These are phyloP conservation scores for Mediolabrus comicus DNA, from an alignment of 108 stramenopile species.

Conservation along the genomic window DNA sequence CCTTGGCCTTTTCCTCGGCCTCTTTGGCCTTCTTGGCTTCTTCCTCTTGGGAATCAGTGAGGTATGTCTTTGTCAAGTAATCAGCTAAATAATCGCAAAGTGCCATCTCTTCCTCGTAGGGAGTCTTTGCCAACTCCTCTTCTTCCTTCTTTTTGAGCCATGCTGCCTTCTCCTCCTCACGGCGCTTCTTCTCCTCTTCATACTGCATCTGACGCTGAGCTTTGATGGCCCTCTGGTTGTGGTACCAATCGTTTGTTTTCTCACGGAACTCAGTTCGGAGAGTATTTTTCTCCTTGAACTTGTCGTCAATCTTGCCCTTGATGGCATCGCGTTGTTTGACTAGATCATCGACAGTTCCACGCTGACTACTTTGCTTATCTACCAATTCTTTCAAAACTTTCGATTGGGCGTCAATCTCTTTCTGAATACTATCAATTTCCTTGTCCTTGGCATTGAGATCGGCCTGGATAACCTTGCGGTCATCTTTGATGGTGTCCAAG, in stretches of 20 bases:
- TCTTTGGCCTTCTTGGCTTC: conserved; percentile 35
- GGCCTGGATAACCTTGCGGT: conserved; percentile 58
- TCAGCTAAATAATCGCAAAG: conserved; percentile 94
- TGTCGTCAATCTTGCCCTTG: conserved; percentile 68
- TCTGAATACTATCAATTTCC: conserved; percentile 83
- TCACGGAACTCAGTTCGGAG: conserved; percentile 70
- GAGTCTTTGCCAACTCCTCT: conserved; percentile 93
- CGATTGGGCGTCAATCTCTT: conserved; percentile 68
- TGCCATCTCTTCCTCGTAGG: conserved; percentile 95
- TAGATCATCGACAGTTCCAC: conserved; percentile 58
- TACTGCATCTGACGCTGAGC: conserved; percentile 84
- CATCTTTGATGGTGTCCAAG: conserved; percentile 63
- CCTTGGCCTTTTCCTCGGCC: conserved; percentile 44
- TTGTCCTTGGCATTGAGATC: conserved; percentile 79
- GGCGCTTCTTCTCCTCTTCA: conserved; percentile 83
- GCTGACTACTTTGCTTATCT: conserved; percentile 64
- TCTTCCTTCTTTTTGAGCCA: conserved; percentile 88
- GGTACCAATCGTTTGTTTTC: conserved; percentile 83
- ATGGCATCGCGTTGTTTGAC: conserved; percentile 75
- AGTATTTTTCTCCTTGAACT: conserved; percentile 81
- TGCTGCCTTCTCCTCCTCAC: conserved; percentile 83
- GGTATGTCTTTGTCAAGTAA: conserved; percentile 78
- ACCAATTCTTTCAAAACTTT: conserved; percentile 54
- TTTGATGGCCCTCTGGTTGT: conserved; percentile 72
- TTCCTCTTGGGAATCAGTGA: conserved; percentile 37